Base-by-base conservation (phyloP, 2,329 filamentous ascomycete species). In the Harringtonia lauricola region DNA sequence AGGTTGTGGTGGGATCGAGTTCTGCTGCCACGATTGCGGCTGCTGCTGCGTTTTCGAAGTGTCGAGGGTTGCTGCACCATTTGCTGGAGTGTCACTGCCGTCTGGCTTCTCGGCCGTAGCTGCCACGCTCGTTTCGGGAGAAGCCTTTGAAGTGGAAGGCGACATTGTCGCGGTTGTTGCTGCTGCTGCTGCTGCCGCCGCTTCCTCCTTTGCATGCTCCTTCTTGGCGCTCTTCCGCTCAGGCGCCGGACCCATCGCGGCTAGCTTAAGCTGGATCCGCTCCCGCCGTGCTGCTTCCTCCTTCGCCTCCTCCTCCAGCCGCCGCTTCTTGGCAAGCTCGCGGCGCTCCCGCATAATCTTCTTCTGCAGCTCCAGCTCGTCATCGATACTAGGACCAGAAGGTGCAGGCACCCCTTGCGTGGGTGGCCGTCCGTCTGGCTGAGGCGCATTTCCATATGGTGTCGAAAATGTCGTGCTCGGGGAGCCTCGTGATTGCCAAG, bases 341-440 rank as follows among this genome's bases (percentile, higher is more conserved):
- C 79, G 71, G 33, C 76, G 76, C 53, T 86, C 79, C 31, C 72
- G 72, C 83, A 89, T 88, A 19, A 86, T 73, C 63, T 71, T 84
- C 71, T 67, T 83, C 63, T 76, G 83, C 55, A 65, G 75, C 59
- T 69, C 79, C 50, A 71, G 71, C 46, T 83, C 79, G 33, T 77
- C 68, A 39, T 74, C 71, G 1, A 51, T 43, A 14, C 22, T 47
- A 31, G 45, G 3, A 58, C 57, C 19, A 57, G 55, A 8, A 17
- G n/a, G 22, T 24, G 19, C 37, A 12, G 37, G 37, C 22, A 13
- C 24, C 15, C 3, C 37, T 24, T 7, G 26, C 4, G 8, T 3
- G 12, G 15, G 24, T 6, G 24, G 24, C 24, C 24, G 24, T 26
- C 24, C 34, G 5, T n/a, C 26, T 8, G 30, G 22, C n/a, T n/a